Conservation (phyloP, 139 green algal species). For the Ettlia oleoabundans region DNA sequence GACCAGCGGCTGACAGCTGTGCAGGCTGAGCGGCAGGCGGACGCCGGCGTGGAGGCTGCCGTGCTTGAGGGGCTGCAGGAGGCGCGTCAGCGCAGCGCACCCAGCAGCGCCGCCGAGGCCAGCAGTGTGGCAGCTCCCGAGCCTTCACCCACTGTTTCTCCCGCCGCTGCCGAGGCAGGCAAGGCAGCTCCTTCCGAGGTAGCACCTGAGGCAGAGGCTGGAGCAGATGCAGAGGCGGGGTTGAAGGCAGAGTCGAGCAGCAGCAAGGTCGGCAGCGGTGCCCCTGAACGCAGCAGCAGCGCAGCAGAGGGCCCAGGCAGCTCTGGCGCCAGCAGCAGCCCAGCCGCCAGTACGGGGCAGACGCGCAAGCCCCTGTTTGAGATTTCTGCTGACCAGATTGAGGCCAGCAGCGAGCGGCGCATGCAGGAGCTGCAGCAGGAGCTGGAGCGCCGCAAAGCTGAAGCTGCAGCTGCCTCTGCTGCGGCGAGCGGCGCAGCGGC, state of each 20-base stretch:
- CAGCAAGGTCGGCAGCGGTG: neutral
- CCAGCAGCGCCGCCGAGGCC: neutral
- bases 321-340: too few species aligned
- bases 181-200: neutral
- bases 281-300: too few species aligned
- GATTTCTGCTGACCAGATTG: slow-evolving; percentile 39
- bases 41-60: slow-evolving; percentile 18
- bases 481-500: neutral
- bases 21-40: slow-evolving; percentile 23
- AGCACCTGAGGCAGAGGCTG: neutral
- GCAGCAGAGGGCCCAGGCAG: too few species aligned
- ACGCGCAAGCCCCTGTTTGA: slow-evolving; percentile 46
- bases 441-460: neutral
- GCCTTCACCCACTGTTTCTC: too few species aligned
- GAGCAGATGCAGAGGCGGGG: neutral
- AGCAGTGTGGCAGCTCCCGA: neutral
- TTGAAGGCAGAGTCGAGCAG: slow-evolving; percentile 3
- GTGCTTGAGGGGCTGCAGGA: slow-evolving; percentile 34
- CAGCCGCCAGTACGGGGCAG: neutral
- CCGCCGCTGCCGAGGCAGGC: neutral
- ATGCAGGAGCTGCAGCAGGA: slow-evolving; percentile 5
- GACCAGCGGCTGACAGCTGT: slow-evolving; percentile 26
- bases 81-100: slow-evolving; percentile 11
- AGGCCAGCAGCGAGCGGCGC: slow-evolving; percentile 20
- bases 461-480: neutral